phyloP scores from a whole-genome alignment of 2,329 filamentous ascomycete species.

The Beauveria sp. region DNA sequence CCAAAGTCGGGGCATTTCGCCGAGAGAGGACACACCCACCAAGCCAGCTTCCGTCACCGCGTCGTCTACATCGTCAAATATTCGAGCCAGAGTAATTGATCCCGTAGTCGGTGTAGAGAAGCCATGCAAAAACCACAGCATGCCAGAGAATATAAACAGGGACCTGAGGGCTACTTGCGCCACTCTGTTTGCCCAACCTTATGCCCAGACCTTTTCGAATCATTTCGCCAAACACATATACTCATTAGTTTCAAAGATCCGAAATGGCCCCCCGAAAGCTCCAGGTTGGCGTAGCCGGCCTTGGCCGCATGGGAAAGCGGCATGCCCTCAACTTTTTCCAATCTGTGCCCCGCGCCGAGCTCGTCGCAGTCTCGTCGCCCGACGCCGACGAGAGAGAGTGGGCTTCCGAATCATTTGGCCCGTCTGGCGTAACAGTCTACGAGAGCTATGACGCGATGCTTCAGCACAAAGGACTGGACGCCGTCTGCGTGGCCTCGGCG shows the following conservation, averaged over 20 bases:
- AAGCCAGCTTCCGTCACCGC: neutral
- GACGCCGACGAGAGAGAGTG: slow-evolving; percentile 35
- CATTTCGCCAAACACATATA: neutral
- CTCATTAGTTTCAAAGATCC: neutral
- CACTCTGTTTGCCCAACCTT: neutral
- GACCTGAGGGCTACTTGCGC: neutral
- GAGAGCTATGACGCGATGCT: neutral
- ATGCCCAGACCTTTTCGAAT: neutral
- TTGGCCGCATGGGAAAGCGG: slow-evolving; percentile 44
- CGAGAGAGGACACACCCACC: neutral
- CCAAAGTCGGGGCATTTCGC: neutral
- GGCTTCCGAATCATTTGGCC: slow-evolving; percentile 37
- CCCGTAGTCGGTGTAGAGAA: neutral
- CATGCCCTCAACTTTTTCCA: slow-evolving; percentile 41
- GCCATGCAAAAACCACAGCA: neutral
- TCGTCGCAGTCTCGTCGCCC: slow-evolving; percentile 42
- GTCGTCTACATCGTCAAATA: neutral
- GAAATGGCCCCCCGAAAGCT: slow-evolving; percentile 20
- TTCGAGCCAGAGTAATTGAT: neutral
- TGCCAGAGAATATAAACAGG: neutral
- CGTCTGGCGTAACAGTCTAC: neutral
- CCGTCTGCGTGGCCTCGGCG: neutral
- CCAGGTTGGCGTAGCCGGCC: slow-evolving; percentile 38
- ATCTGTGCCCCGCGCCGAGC: slow-evolving; percentile 36
- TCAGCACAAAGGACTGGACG: neutral